phyloP scores from a whole-genome alignment of 139 green algal species.

The Tetradesmus lagerheimii region DNA sequence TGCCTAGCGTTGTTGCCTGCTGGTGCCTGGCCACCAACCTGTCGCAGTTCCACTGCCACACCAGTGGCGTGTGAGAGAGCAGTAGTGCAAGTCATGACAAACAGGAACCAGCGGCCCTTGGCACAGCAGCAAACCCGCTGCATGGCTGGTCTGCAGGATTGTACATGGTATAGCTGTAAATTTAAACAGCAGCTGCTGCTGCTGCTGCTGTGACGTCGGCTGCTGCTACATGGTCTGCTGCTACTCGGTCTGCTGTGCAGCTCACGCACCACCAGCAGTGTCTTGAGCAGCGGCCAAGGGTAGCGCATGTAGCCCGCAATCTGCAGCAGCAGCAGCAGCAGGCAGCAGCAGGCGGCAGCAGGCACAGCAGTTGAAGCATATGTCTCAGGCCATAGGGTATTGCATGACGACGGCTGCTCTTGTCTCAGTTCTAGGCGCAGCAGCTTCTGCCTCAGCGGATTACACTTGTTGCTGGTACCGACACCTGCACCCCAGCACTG shows the following conservation, averaged over 20 bases:
- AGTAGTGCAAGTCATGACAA: too few species aligned
- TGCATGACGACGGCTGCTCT: background rate
- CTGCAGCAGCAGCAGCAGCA: conserved; percentile 32
- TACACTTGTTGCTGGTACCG: background rate
- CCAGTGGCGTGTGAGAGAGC: too few species aligned
- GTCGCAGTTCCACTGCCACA: too few species aligned
- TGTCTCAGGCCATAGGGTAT: background rate
- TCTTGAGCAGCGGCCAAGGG: conserved; percentile 42
- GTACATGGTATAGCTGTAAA: too few species aligned
- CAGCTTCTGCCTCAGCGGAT: background rate
- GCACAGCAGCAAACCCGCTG: too few species aligned
- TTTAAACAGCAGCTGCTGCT: background rate
- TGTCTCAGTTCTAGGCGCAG: background rate
- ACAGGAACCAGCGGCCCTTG: too few species aligned
- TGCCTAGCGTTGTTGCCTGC: too few species aligned
- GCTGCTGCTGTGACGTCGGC: background rate
- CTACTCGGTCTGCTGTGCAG: background rate
- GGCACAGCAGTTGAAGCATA: background rate
- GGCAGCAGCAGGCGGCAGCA: background rate
- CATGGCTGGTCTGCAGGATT: too few species aligned
- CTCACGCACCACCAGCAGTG: conserved; percentile 26
- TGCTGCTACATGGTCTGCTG: background rate
- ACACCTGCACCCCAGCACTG: background rate
- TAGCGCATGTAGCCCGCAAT: conserved; percentile 45
- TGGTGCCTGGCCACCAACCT: too few species aligned